These are phyloP conservation scores for Botryotinia globosa DNA, from an alignment of 2,329 filamentous ascomycete genomes.

Conservation along the genomic window DNA sequence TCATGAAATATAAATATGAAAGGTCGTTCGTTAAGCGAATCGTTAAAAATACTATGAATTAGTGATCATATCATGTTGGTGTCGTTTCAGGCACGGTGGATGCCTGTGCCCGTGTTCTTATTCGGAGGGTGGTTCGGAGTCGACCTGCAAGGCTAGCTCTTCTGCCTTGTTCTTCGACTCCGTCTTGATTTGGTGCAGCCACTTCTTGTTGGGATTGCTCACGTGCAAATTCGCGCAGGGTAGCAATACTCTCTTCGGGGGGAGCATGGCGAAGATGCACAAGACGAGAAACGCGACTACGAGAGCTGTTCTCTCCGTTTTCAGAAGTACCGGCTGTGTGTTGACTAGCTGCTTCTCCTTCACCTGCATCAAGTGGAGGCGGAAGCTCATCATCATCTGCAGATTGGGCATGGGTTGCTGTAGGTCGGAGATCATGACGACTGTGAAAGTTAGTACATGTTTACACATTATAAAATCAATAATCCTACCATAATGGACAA, in stretches of 20 bases:
- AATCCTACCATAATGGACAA: constrained; percentile 63
- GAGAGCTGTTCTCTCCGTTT: constrained; percentile 39
- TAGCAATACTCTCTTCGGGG: constrained; percentile 60
- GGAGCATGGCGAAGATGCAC: constrained; percentile 57
- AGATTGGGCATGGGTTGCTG: constrained; percentile 27
- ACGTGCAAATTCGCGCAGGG: constrained; percentile 49
- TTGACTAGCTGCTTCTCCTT: constrained; percentile 32
- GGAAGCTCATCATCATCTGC: constrained; percentile 30
- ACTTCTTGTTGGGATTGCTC: constrained; percentile 38
- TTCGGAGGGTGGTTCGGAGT: constrained; percentile 35
- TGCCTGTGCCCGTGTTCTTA: constrained; percentile 32
- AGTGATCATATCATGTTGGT: background rate
- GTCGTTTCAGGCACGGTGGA: background rate
- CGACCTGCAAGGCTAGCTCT: constrained; percentile 34
- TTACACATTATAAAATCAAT: background rate
- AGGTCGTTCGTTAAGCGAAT: background rate
- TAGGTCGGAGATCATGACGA: constrained; percentile 41
- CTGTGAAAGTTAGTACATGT: constrained; percentile 31
- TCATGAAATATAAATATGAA: background rate
- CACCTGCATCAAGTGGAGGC: constrained; percentile 32
- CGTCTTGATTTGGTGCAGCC: constrained; percentile 19
- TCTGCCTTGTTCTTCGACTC: constrained; percentile 30
- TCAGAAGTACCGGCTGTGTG: constrained; percentile 40
- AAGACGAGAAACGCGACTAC: constrained; percentile 50
- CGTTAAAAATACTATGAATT: background rate